Conservation (phyloP, 305 asterid genomes). For the Rubia balearica region DNA sequence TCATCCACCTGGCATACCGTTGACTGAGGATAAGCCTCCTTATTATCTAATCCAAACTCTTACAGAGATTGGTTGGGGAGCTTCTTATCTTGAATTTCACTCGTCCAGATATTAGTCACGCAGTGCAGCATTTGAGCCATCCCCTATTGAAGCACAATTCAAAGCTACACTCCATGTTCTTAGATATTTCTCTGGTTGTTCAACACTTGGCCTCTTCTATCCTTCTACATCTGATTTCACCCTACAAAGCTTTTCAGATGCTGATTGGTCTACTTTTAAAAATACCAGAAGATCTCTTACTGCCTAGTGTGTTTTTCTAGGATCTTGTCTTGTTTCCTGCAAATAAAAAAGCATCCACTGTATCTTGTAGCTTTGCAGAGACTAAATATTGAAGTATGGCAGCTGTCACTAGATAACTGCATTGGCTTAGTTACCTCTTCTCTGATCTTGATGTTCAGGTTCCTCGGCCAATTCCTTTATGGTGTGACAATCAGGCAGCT, state of each 20-base stretch:
- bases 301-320: not conserved
- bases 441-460: not conserved
- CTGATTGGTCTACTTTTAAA: not conserved
- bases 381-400: not conserved
- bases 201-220: not conserved
- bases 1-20: not conserved
- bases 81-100: not conserved
- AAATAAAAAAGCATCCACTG: not conserved
- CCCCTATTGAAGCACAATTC: not conserved
- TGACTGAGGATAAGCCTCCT: not conserved
- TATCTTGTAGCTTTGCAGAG: not conserved
- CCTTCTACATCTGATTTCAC: not conserved
- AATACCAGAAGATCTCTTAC: not conserved
- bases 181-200: not conserved
- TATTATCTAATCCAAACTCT: not conserved
- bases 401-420: not conserved
- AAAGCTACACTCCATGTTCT: not conserved
- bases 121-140: not conserved
- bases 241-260: not conserved
- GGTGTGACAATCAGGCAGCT: not conserved
- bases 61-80: not conserved
- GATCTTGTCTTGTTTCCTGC: not conserved
- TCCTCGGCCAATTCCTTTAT: not conserved
- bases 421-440: not conserved
- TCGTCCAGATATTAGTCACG: not conserved